Conservation (phyloP, 352 stramenopile species). For the Globisporangium barbulae region DNA sequence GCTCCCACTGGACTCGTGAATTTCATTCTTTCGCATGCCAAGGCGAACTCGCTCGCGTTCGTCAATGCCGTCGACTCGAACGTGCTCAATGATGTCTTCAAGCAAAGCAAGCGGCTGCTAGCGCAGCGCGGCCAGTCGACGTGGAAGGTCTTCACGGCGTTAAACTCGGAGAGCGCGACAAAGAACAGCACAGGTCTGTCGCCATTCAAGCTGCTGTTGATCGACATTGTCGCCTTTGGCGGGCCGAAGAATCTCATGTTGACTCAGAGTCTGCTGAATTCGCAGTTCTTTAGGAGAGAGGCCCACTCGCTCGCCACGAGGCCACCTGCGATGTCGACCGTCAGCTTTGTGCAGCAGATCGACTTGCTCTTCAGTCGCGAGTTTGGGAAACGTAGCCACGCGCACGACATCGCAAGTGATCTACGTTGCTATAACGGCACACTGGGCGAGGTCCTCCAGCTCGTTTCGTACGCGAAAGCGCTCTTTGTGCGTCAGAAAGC, state of each 20-base stretch:
- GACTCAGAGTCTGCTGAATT: constrained; percentile 20
- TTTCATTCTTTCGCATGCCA: constrained; percentile 26
- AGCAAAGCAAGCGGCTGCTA: not conserved
- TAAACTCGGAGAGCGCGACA: not conserved
- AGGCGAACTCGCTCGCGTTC: constrained; percentile 31
- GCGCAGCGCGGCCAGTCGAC: not conserved
- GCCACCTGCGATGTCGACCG: not conserved
- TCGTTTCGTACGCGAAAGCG: constrained; percentile 29
- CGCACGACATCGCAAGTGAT: constrained; percentile 29
- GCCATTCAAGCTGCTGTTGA: constrained; percentile 31
- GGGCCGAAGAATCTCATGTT: constrained; percentile 21
- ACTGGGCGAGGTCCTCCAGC: constrained; percentile 26
- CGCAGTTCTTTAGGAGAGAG: constrained; percentile 26
- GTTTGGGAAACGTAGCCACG: constrained; percentile 32
- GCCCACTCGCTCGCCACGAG: constrained; percentile 4
- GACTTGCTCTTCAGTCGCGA: constrained; percentile 26
- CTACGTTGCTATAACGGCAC: constrained; percentile 38
- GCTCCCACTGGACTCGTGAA: constrained; percentile 18
- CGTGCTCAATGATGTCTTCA: constrained; percentile 30
- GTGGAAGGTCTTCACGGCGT: constrained; percentile 11
- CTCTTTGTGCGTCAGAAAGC: constrained; percentile 18
- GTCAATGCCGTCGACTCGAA: constrained; percentile 32
- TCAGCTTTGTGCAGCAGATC: constrained; percentile 19
- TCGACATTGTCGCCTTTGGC: constrained; percentile 25
- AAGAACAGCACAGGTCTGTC: constrained; percentile 18